Conservation (phyloP, 441 rosid species). For the Populus hybrid region DNA sequence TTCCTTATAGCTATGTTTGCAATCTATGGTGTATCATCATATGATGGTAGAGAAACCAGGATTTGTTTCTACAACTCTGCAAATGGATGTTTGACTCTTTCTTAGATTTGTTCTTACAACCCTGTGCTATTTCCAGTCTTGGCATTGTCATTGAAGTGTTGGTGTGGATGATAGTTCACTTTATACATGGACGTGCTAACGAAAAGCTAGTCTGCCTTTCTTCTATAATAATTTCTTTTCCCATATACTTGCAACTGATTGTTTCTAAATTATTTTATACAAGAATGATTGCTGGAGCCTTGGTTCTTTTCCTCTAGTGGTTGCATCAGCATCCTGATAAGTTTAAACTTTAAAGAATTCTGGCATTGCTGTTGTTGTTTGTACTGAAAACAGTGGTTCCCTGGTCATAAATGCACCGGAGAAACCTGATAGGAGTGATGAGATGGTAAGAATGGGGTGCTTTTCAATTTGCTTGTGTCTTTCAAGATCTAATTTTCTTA, state of each 20-base stretch:
- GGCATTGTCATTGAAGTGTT: background rate
- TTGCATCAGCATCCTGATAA: background rate
- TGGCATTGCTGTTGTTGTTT: background rate
- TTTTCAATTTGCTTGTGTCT: no score
- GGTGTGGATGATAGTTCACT: background rate
- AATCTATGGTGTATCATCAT: constrained; percentile 12
- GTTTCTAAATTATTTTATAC: background rate
- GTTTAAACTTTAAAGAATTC: background rate
- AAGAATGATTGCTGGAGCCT: background rate
- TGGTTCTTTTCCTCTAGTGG: background rate
- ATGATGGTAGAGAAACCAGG: constrained; percentile 12
- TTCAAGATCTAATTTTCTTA: no score
- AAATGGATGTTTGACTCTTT: background rate
- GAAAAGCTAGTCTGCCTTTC: no score
- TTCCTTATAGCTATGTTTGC: constrained; percentile 22
- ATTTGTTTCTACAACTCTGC: background rate
- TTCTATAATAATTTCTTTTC: no score
- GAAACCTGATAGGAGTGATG: no score
- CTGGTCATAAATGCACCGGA: no score
- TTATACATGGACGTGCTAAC: no score
- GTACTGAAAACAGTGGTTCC: background rate
- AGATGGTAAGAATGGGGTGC: no score
- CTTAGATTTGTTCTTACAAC: background rate
- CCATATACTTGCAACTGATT: no score
- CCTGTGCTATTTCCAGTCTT: background rate